These are phyloP conservation scores for Ambrosiella xylebori DNA, from an alignment of 2,329 filamentous ascomycete genomes.

Conservation along the genomic window DNA sequence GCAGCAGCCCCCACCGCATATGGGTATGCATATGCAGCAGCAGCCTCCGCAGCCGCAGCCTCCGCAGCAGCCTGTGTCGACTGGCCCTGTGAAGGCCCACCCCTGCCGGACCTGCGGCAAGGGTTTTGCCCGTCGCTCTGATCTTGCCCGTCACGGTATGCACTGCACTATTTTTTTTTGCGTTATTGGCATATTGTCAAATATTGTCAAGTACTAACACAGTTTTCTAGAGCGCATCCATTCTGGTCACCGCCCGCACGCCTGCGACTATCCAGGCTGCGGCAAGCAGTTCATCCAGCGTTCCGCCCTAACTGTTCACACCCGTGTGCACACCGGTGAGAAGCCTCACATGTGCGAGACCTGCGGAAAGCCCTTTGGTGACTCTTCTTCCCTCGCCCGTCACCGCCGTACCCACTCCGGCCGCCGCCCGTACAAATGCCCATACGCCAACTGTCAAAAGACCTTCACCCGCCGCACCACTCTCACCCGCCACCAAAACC, in stretches of 20 bases:
- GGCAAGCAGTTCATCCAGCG: slow-evolving; percentile 96
- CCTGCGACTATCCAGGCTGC: slow-evolving; percentile 76
- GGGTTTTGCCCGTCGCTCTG: slow-evolving; percentile 81
- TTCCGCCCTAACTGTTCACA: slow-evolving; percentile 86
- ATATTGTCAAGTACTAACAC: slow-evolving; percentile 16
- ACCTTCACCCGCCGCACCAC: slow-evolving; percentile 94
- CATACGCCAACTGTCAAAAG: slow-evolving; percentile 94
- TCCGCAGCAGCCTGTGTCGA: slow-evolving; percentile 15
- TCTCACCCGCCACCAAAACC: slow-evolving; percentile 85
- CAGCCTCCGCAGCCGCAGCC: slow-evolving; percentile 20
- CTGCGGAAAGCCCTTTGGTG: slow-evolving; percentile 95
- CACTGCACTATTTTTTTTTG: not conserved
- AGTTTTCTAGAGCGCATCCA: slow-evolving; percentile 77
- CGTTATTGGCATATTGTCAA: not conserved
- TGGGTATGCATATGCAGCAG: slow-evolving; percentile 17
- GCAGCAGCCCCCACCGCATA: slow-evolving; percentile 16
- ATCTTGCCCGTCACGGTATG: slow-evolving; percentile 86
- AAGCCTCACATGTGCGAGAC: slow-evolving; percentile 97
- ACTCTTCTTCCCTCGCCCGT: slow-evolving; percentile 82
- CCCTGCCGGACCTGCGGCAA: slow-evolving; percentile 82
- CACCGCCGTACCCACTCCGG: slow-evolving; percentile 92
- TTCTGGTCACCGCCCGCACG: slow-evolving; percentile 75
- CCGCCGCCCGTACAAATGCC: slow-evolving; percentile 92
- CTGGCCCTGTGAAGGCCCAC: slow-evolving; percentile 47
- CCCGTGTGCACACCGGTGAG: slow-evolving; percentile 89